A percentile compares a stretch with the other conserved stretches of the same genome.
These are phyloP conservation scores for Xylaria arbuscula DNA, from an alignment of 2,329 filamentous ascomycete species.

Conservation along the genomic window DNA sequence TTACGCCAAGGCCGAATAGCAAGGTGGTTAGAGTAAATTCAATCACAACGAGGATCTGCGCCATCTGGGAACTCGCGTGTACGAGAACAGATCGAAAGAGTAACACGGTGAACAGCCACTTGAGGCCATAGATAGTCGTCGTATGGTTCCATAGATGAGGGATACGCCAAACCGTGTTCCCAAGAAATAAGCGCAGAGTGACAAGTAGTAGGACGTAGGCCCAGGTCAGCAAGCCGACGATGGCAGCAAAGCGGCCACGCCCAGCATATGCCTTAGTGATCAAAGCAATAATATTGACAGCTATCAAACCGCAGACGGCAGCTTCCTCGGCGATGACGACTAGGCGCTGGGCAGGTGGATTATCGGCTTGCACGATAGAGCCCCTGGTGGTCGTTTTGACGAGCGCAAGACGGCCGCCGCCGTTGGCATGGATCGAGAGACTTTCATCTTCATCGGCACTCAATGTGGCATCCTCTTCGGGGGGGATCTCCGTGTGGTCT, in stretches of 20 bases:
- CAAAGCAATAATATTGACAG: conserved; percentile 73
- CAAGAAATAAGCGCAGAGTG: conserved; percentile 76
- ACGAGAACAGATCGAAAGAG: conserved; percentile 88
- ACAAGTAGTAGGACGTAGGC: conserved; percentile 81
- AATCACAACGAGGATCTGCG: conserved; percentile 73
- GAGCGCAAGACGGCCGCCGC: conserved; percentile 66
- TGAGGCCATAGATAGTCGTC: conserved; percentile 80
- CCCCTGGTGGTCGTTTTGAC: conserved; percentile 71
- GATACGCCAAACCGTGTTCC: conserved; percentile 71
- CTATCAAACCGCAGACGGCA: conserved; percentile 77
- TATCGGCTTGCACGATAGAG: conserved; percentile 77
- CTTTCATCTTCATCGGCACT: conserved; percentile 69
- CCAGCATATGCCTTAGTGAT: conserved; percentile 68
- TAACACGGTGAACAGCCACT: conserved; percentile 82
- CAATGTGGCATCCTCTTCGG: conserved; percentile 59
- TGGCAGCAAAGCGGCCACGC: conserved; percentile 68
- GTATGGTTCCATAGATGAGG: conserved; percentile 93
- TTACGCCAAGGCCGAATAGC: conserved; percentile 79
- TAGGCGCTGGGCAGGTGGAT: conserved; percentile 77
- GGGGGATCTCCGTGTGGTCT: conserved; percentile 65
- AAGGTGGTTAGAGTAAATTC: conserved; percentile 81
- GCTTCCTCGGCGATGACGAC: conserved; percentile 79
- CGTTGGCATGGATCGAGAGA: conserved; percentile 61
- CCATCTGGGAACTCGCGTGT: conserved; percentile 73
- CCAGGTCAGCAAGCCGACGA: conserved; percentile 80